Conservation (phyloP, 345 rosid species). For the Citrus inodora region DNA sequence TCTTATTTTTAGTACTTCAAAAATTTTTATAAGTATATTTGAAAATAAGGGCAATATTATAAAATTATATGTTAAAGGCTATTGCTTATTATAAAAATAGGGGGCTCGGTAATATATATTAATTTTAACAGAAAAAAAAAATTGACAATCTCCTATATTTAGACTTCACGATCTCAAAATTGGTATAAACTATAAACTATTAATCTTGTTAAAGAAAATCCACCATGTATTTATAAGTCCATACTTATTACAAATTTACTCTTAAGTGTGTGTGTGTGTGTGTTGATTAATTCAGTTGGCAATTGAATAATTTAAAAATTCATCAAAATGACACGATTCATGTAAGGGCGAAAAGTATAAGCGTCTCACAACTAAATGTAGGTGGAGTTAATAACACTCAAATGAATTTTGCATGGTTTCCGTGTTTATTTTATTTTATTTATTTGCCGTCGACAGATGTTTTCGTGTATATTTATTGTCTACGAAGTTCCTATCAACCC, state of each 20-base stretch:
- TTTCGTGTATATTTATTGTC: slow-evolving; percentile 30
- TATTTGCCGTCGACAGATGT: background rate
- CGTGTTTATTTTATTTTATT: background rate
- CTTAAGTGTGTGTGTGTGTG: background rate
- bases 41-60: fast-evolving
- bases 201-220: too few species aligned
- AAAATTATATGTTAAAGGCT: too few species aligned
- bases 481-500: slow-evolving; percentile 32
- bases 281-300: background rate
- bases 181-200: too few species aligned
- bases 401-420: background rate
- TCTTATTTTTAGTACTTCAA: too few species aligned
- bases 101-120: fast-evolving
- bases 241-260: background rate
- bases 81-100: too few species aligned
- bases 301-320: background rate
- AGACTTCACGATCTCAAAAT: too few species aligned
- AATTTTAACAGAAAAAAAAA: too few species aligned
- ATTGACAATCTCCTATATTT: too few species aligned
- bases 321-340: background rate
- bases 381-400: background rate
- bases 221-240: background rate
- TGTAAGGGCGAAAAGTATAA: background rate
- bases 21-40: too few species aligned
- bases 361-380: background rate